phyloP scores from a whole-genome alignment of 2,329 filamentous ascomycete genomes.

The Beauveria brongniartii region DNA sequence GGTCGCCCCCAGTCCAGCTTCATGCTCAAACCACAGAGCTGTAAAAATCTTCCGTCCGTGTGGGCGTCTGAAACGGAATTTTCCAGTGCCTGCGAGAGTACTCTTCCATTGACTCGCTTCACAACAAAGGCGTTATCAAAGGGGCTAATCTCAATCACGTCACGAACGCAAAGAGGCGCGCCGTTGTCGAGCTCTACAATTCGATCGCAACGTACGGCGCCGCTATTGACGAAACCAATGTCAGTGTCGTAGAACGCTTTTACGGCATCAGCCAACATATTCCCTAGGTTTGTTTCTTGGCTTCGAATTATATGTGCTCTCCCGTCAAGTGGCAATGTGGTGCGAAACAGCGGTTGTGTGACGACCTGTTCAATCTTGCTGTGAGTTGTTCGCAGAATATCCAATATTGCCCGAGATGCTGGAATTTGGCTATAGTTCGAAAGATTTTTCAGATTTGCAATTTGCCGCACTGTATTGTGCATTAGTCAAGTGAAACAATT shows the following conservation, averaged over 20 bases:
- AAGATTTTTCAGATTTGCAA: background rate
- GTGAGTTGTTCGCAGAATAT: constrained; percentile 12
- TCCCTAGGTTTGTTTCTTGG: constrained; percentile 20
- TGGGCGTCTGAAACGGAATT: constrained; percentile 20
- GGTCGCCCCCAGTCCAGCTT: constrained; percentile 14
- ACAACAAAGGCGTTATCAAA: constrained; percentile 19
- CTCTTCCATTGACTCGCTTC: constrained; percentile 14
- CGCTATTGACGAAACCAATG: constrained; percentile 20
- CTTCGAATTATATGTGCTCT: constrained; percentile 15
- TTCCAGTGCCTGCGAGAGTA: constrained; percentile 15
- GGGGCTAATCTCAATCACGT: constrained; percentile 19
- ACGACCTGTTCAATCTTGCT: constrained; percentile 14
- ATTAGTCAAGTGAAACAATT: background rate
- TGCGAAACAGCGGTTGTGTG: constrained; percentile 16
- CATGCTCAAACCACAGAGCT: constrained; percentile 16
- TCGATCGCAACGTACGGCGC: constrained; percentile 18
- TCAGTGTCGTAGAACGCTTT: constrained; percentile 19
- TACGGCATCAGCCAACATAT: constrained; percentile 19
- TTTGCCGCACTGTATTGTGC: background rate
- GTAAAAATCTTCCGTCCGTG: constrained; percentile 20
- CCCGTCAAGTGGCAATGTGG: constrained; percentile 16
- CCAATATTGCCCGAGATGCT: background rate
- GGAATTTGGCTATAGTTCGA: background rate
- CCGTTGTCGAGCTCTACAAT: constrained; percentile 10
- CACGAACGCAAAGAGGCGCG: constrained; percentile 14